Percentiles rank a stretch among this genome's conserved stretches.
Conservation (phyloP, 2,329 filamentous ascomycete genomes). For the Epicoccum nigrum region DNA sequence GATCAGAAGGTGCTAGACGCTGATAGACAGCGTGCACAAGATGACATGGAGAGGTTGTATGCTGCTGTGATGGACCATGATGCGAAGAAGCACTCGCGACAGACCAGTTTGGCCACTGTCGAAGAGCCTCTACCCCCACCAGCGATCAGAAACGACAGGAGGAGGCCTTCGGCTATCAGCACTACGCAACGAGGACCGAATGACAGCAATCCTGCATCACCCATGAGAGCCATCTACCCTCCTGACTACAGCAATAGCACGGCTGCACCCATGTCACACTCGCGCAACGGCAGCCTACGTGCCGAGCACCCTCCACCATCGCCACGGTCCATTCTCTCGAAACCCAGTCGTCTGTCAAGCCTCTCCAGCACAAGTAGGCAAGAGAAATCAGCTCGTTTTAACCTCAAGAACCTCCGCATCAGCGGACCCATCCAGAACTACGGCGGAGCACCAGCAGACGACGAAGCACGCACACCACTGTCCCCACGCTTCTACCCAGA, state of each 20-base stretch:
- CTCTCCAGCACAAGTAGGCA: conserved; percentile 46
- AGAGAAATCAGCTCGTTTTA: conserved; percentile 50
- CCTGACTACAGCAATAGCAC: conserved; percentile 45
- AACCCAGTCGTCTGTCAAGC: conserved; percentile 44
- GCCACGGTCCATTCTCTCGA: conserved; percentile 47
- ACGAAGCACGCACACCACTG: conserved; percentile 59
- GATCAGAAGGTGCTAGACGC: conserved; percentile 77
- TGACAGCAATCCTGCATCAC: conserved; percentile 47
- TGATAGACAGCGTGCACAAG: conserved; percentile 76
- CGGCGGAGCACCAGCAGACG: conserved; percentile 50
- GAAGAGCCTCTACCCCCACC: conserved; percentile 24
- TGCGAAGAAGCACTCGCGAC: conserved; percentile 53
- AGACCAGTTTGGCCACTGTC: conserved; percentile 27
- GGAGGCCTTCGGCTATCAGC: conserved; percentile 40
- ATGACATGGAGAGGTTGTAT: conserved; percentile 89
- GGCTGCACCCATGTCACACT: conserved; percentile 33
- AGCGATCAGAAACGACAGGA: conserved; percentile 17
- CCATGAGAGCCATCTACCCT: conserved; percentile 57
- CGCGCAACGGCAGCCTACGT: conserved; percentile 18
- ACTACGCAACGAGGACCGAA: conserved; percentile 27
- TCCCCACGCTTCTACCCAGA: conserved; percentile 61
- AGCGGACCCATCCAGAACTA: conserved; percentile 60
- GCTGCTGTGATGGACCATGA: conserved; percentile 92
- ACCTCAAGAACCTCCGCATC: conserved; percentile 63
- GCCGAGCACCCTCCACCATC: conserved; percentile 30